phyloP scores from a whole-genome alignment of 768 basidiomycete genomes.

The Auricularia sp. region DNA sequence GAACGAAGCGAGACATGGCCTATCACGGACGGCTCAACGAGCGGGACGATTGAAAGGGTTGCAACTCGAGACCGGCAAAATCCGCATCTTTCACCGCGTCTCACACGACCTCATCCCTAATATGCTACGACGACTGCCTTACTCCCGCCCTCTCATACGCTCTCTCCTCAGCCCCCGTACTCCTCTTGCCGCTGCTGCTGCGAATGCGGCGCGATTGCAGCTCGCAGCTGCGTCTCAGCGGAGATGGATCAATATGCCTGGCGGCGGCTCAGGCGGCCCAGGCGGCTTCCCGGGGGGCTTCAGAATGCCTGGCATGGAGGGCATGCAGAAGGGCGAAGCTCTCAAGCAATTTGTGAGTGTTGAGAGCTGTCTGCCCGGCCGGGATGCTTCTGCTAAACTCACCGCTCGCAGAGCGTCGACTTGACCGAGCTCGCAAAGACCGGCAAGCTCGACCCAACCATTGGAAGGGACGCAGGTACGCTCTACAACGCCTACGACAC shows the following conservation, averaged over 20 bases:
- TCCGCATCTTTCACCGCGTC: too few relatives aligned
- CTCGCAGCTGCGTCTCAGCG: too few relatives aligned
- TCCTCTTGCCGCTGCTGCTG: too few relatives aligned
- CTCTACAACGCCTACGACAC: neutral
- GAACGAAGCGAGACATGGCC: conserved; percentile 75
- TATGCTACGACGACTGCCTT: too few relatives aligned
- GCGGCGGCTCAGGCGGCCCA: neutral
- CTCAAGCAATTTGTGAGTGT: conserved; percentile 66
- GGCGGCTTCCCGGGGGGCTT: conserved; percentile 4
- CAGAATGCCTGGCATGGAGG: conserved; percentile 3
- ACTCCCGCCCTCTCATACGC: too few relatives aligned
- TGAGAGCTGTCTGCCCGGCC: neutral
- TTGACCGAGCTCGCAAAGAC: conserved; percentile 73
- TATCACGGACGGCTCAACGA: too few relatives aligned
- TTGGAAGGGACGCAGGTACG: conserved; percentile 77
- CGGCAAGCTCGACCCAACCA: conserved; percentile 84
- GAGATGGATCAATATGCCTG: neutral
- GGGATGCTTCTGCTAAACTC: neutral
- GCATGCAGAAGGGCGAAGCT: conserved; percentile 62
- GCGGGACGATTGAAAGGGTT: too few relatives aligned
- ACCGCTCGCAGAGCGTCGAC: conserved; percentile 53
- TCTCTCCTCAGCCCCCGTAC: too few relatives aligned
- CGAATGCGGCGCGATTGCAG: too few relatives aligned
- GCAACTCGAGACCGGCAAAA: too few relatives aligned
- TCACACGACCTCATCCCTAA: too few relatives aligned